These are phyloP conservation scores for Ustilago tritici DNA, from an alignment of 1,284 basidiomycete genomes.

Conservation along the genomic window DNA sequence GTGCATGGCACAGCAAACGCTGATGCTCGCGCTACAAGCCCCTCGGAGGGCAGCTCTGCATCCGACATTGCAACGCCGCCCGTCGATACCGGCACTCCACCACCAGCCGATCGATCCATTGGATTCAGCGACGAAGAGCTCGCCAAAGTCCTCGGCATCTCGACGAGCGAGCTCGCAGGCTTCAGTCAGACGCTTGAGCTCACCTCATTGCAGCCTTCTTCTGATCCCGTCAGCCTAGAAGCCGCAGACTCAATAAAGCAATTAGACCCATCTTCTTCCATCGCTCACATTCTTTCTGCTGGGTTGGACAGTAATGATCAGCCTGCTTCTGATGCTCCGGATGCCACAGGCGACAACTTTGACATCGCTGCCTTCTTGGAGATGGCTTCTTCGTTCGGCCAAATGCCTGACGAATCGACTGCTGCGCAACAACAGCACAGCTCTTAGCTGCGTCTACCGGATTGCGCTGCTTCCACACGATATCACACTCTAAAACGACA, in stretches of 20 bases:
- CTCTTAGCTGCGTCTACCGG: neutral
- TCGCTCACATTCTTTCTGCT: constrained; percentile 1
- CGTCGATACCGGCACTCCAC: constrained; percentile 10
- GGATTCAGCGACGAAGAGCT: constrained; percentile 48
- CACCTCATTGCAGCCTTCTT: constrained; percentile 10
- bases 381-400: constrained; percentile 34
- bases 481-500: neutral
- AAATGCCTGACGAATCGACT: neutral
- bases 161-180: constrained; percentile 38
- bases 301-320: neutral
- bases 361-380: constrained; percentile 45
- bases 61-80: constrained; percentile 23
- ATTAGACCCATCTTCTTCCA: neutral
- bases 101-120: constrained; percentile 19
- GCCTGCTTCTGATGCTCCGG: neutral
- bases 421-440: neutral
- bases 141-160: constrained; percentile 49
- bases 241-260: neutral
- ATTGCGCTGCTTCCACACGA: no score
- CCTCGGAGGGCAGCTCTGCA: constrained; percentile 17
- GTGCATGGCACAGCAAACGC: neutral
- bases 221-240: neutral
- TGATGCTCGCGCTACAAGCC: neutral
- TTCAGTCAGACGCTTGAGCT: constrained; percentile 47
- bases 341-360: constrained; percentile 17